Evolutionary conservation across 2,329 filamentous ascomycete species (phyloP), one percentile per base, ranked within the genome.

Genomic region (Domatiomyces globalis): DNA sequence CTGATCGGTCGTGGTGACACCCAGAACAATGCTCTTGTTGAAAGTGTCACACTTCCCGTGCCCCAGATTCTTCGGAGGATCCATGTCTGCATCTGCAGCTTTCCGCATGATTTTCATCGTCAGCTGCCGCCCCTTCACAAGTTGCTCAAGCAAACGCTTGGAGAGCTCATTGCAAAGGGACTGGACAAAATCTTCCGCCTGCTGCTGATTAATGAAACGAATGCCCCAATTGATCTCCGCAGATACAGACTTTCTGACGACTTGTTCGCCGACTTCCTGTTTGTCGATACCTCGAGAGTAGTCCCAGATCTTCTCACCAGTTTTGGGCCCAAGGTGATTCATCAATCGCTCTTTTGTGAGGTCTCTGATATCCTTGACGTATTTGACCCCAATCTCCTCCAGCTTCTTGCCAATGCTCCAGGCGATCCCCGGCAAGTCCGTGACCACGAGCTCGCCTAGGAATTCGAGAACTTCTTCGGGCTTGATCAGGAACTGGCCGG

Each of bases 161-260:
- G 89, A 82, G 5, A 98, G 71, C 66, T 98, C 92, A 51, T 83
- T 83, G 63, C 86, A 92, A 0, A 98, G 71, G 58, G 86, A 92
- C 55, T 80, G 73, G 27, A 96, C 77, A 65, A 98, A 98, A 57
- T 94, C 87, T 53, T 96, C 90, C 0, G 88, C 89, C 67, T 98
- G 90, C n/a, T 79, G 76, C 62, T 95, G 87, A 54, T 78, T 94
- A 59, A 92, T 80, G 64, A 98, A 98, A 5, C 92, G 82, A 51
- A 98, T 94, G 2, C 94, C 92, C 92, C 92, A 98, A 61, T 92
- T 98, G 56, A 98, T 87, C 65, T 98, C 92, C 1, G 90, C 90
- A 1, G 92, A 96, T 0, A 98, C 87, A 0, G 90, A 96, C 64
- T 96, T 98, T 50, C 92, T 81, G 15, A 87, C 73, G 0, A 84